These are phyloP conservation scores for Piromyces finnis DNA, from an alignment of 192 early-diverging fungal genomes.

Conservation along the genomic window DNA sequence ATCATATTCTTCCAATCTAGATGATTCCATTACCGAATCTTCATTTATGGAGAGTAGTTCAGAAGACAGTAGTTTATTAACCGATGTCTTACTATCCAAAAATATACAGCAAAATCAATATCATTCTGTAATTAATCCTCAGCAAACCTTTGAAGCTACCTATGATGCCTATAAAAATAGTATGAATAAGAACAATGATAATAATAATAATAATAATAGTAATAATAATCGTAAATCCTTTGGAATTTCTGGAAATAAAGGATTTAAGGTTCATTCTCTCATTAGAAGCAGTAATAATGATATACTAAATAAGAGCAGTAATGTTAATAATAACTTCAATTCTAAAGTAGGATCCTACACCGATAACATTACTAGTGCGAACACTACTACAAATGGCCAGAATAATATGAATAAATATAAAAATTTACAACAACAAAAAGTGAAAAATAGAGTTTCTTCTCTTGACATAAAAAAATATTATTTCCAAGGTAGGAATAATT, in stretches of 20 bases:
- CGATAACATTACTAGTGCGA: not conserved
- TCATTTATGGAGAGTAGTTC: not conserved
- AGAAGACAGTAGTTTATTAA: not conserved
- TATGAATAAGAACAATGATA: not conserved
- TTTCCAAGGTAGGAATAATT: not conserved
- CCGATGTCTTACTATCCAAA: not conserved
- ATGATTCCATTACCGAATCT: not conserved
- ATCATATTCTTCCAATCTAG: not conserved
- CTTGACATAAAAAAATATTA: not conserved
- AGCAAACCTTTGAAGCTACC: not conserved
- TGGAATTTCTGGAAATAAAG: not conserved
- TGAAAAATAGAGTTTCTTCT: not conserved
- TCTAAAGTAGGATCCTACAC: not conserved
- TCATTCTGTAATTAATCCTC: not conserved
- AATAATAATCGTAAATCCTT: not conserved
- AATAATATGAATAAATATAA: not conserved
- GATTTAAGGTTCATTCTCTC: not conserved
- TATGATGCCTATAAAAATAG: not conserved
- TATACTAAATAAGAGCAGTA: too few relatives aligned
- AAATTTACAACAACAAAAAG: not conserved
- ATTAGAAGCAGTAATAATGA: not conserved
- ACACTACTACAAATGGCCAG: not conserved
- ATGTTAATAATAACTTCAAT: too few relatives aligned
- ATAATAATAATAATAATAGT: not conserved
- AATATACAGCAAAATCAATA: too few relatives aligned